Evolutionary conservation across 1,284 basidiomycete species (phyloP).

Genomic region (Hemileia vastatrix): DNA sequence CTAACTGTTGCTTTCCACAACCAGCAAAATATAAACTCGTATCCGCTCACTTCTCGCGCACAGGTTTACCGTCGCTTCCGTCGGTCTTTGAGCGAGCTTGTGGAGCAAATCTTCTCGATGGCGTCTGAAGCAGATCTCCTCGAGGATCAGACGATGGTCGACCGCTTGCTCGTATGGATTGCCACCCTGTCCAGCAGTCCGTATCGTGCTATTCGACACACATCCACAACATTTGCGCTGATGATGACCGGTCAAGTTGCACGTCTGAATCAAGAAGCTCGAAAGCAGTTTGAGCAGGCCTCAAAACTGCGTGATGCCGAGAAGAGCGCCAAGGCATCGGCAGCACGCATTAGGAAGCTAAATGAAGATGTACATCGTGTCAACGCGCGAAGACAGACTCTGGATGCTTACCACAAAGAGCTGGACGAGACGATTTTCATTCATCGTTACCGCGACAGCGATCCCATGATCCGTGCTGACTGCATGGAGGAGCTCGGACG

Average conservation of each 20-base stretch:
- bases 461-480: constrained; percentile 80
- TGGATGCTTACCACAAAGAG: constrained; percentile 66
- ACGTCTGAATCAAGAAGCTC: constrained; percentile 68
- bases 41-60: constrained; percentile 78
- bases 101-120: constrained; percentile 64
- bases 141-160: constrained; percentile 65
- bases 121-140: constrained; percentile 66
- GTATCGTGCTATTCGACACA: constrained; percentile 88
- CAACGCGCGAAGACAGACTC: constrained; percentile 58
- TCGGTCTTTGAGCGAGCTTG: constrained; percentile 67
- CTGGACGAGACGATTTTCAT: constrained; percentile 78
- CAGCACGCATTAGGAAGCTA: too few relatives aligned
- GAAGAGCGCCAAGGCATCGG: constrained; percentile 57
- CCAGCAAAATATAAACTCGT: constrained; percentile 66
- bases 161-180: constrained; percentile 79
- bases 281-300: constrained; percentile 72
- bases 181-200: constrained; percentile 87
- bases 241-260: constrained; percentile 76
- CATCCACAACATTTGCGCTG: constrained; percentile 78
- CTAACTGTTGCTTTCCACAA: too few relatives aligned
- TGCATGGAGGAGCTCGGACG: constrained; percentile 81
- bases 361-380: too few relatives aligned
- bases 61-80: constrained; percentile 76
- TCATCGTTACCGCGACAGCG: constrained; percentile 87
- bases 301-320: constrained; percentile 80